Base-by-base conservation (phyloP, 2,329 filamentous ascomycete genomes). In the Fusarium gaditjirri region DNA sequence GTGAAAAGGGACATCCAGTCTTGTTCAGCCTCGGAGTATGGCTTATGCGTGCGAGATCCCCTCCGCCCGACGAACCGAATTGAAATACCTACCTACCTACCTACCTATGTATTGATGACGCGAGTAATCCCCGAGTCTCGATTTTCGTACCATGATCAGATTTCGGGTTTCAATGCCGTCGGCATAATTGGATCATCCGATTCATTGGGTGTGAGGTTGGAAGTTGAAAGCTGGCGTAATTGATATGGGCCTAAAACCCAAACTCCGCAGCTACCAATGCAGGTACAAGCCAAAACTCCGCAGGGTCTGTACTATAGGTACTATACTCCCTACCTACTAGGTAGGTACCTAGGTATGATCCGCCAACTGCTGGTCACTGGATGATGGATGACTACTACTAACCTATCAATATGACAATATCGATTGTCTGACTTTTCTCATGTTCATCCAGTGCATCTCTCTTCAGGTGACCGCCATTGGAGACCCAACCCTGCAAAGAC, bases 401-500 rank as follows among this genome's bases (percentile, higher is more conserved):
- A 31, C 33, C 35, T 49, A 33, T 23, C 46, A 49, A 49, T 33
- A 33, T 49, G 11, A 31, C 29, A 42, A 38, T 38, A 31, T 25
- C 39, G 19, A 35, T 23, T 56, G 19, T 27, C 31, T 25, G 31
- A 17, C 50, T 19, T n/a, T 55, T 36, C 6, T 21, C 23, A 25
- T 23, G 31, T 39, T 85, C 78, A 92, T 13, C 88, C 87, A 3
- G 92, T 93, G 76, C 91, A 94, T 70, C 93, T 86, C 79, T 94
- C 90, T 65, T 86, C 85, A 0, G 93, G 90, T 29, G 85, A 84
- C 61, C 90, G 86, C 86, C 89, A 94, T 50, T 87, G 85, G 67
- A 98, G 81, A 0, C 89, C 92, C 70, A 98, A 78, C 0, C 91
- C 92, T 69, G 91, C 88, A 85, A 98, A 97, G 2, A 97, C 92